Conservation (phyloP, 129 eudicot genomes). For the Helianthus tuberosus region DNA sequence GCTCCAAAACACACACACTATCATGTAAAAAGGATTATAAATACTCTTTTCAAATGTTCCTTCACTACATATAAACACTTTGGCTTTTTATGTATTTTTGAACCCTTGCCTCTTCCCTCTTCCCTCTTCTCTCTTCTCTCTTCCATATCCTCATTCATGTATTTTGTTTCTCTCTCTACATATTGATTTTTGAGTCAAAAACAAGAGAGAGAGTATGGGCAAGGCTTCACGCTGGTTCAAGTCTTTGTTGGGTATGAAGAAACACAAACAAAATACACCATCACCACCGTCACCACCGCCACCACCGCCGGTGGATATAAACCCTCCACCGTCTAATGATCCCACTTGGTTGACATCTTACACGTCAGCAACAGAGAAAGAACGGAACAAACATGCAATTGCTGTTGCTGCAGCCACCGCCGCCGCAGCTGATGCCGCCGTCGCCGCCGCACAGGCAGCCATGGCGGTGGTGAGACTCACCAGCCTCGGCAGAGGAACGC, state of each 20-base stretch:
- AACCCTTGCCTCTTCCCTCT: constrained; percentile 8
- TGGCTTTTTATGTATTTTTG: constrained; percentile 28
- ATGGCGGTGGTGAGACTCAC: constrained; percentile 86
- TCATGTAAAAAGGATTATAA: constrained; percentile 16
- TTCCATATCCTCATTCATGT: not conserved
- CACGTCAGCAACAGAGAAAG: constrained; percentile 52
- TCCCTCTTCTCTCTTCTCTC: constrained; percentile 2
- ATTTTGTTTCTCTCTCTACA: constrained; percentile 13
- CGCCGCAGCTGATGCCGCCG: constrained; percentile 88
- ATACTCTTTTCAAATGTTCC: not conserved
- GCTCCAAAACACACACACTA: not conserved
- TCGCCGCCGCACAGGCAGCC: constrained; percentile 93
- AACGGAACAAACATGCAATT: constrained; percentile 81
- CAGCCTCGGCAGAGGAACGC: constrained; percentile 59
- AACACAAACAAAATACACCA: constrained; percentile 54
- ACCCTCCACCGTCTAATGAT: constrained; percentile 28
- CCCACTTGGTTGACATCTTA: constrained; percentile 58
- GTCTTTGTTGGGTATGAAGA: constrained; percentile 72
- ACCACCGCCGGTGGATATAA: not conserved
- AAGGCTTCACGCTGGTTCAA: constrained; percentile 84
- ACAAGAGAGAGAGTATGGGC: constrained; percentile 55
- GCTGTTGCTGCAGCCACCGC: constrained; percentile 97
- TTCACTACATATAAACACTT: constrained; percentile 26
- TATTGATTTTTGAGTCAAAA: not conserved
- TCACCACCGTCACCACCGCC: constrained; percentile 23